Conservation (phyloP, 1,139 yeast species). For the Yamadazyma conglobata region DNA sequence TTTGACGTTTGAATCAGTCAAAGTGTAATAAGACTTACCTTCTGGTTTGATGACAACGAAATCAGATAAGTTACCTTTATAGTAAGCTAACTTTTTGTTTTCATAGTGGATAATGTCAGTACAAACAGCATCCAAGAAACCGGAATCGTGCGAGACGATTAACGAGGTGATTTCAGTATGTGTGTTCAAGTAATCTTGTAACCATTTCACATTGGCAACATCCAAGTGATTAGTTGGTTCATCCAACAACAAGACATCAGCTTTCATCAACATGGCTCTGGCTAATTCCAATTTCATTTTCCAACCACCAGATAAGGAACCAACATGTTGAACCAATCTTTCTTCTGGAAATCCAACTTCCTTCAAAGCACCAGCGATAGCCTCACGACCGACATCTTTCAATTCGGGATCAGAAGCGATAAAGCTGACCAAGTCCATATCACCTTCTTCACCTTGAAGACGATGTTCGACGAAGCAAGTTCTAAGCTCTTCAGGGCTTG, state of each 20-base stretch:
- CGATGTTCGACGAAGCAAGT: slow-evolving; percentile 98
- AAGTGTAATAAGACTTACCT: slow-evolving; percentile 94
- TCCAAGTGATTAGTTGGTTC: slow-evolving; percentile 99
- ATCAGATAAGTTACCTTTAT: slow-evolving; percentile 92
- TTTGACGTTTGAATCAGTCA: slow-evolving; percentile 87
- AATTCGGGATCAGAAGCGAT: slow-evolving; percentile 91
- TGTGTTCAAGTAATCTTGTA: slow-evolving; percentile 76
- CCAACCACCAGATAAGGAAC: slow-evolving; percentile 98
- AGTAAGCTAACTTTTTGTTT: slow-evolving; percentile 89
- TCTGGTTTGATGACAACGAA: slow-evolving; percentile 92
- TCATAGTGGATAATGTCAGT: slow-evolving; percentile 97
- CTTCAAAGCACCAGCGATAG: slow-evolving; percentile 70
- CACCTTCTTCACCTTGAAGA: slow-evolving; percentile 93
- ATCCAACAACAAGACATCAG: slow-evolving; percentile 89
- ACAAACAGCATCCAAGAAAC: slow-evolving; percentile 92
- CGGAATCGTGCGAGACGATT: slow-evolving; percentile 97
- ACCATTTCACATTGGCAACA: slow-evolving; percentile 90
- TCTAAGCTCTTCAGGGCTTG: slow-evolving; percentile 78
- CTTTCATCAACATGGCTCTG: slow-evolving; percentile 97
- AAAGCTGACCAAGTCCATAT: slow-evolving; percentile 80
- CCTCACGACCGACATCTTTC: slow-evolving; percentile 55
- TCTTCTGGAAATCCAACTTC: slow-evolving; percentile 91
- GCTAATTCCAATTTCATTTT: slow-evolving; percentile 98
- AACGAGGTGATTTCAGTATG: slow-evolving; percentile 88
- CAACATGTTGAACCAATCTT: slow-evolving; percentile 85